A percentile compares a stretch with the other conserved stretches of the same genome.
phyloP scores from a whole-genome alignment of 1,139 yeast genomes.

The Blastobotrys illinoisensis region DNA sequence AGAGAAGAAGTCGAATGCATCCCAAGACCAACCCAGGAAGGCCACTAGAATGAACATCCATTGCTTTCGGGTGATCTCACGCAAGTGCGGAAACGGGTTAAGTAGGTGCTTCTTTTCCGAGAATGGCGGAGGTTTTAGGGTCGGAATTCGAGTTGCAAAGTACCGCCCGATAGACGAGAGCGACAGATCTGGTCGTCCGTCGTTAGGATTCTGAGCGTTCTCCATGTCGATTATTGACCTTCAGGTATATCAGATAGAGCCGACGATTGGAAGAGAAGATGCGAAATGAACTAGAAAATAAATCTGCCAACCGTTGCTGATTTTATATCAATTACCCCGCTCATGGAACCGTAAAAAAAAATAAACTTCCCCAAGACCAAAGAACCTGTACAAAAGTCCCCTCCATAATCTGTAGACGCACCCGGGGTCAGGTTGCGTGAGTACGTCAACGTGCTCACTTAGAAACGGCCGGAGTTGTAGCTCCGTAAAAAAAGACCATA shows the following conservation, averaged over 20 bases:
- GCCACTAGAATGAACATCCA: constrained; percentile 64
- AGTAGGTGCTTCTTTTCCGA: constrained; percentile 28
- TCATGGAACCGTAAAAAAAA: neutral
- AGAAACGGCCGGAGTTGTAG: neutral
- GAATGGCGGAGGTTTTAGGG: constrained; percentile 39
- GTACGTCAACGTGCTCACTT: neutral
- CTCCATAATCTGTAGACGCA: neutral
- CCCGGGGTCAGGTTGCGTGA: neutral
- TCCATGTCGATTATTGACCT: neutral
- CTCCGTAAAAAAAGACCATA: neutral
- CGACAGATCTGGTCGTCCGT: constrained; percentile 22
- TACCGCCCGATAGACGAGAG: constrained; percentile 33
- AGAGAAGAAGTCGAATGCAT: constrained; percentile 72
- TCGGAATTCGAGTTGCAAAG: constrained; percentile 38
- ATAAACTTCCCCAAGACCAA: neutral
- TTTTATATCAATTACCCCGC: neutral
- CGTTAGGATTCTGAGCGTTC: neutral
- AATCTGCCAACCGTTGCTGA: neutral
- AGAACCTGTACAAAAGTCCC: neutral
- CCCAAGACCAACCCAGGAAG: constrained; percentile 72
- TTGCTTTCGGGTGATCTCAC: constrained; percentile 41
- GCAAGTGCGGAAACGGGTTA: constrained; percentile 52
- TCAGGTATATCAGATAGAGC: neutral
- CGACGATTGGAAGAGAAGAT: neutral
- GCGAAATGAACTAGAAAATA: neutral